These are phyloP conservation scores for Crithidia sp. DNA, from an alignment of 208 protist species.

Conservation along the genomic window DNA sequence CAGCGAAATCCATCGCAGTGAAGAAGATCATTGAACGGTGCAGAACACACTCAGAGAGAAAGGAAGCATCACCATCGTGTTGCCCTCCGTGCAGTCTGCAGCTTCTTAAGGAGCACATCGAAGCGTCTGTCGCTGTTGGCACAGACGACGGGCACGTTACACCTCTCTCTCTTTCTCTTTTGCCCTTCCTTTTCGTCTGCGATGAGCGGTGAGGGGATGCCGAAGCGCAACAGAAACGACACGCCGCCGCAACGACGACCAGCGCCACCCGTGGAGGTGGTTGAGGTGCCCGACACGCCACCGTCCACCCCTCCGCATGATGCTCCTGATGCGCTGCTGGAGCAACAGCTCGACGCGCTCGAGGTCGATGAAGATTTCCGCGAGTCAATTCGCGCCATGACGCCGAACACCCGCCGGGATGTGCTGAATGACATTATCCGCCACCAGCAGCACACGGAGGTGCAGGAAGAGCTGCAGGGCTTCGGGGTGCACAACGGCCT, in stretches of 20 bases:
- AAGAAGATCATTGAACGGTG: too few species aligned
- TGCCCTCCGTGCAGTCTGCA: too few species aligned
- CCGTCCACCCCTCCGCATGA: neutral
- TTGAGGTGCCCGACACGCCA: constrained; percentile 19
- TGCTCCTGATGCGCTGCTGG: constrained; percentile 40
- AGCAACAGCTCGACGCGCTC: constrained; percentile 57
- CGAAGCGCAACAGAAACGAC: constrained; percentile 21
- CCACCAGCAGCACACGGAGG: constrained; percentile 29
- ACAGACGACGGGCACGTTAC: too few species aligned
- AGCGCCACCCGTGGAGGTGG: constrained; percentile 4
- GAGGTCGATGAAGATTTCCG: constrained; percentile 72
- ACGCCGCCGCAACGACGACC: constrained; percentile 2
- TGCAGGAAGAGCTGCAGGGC: constrained; percentile 10
- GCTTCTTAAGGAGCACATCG: too few species aligned
- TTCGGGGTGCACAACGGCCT: neutral
- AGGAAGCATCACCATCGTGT: too few species aligned
- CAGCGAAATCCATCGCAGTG: too few species aligned
- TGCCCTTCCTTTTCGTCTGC: neutral
- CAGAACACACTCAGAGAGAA: too few species aligned
- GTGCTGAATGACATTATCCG: constrained; percentile 83
- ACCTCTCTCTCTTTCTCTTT: constrained; percentile 3
- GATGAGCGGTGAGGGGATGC: constrained; percentile 30
- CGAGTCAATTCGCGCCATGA: constrained; percentile 72
- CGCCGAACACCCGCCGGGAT: constrained; percentile 67
- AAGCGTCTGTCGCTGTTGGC: too few species aligned